Conservation (phyloP, 805 yeast genomes). For the Diddensiella caesifluorescens region DNA sequence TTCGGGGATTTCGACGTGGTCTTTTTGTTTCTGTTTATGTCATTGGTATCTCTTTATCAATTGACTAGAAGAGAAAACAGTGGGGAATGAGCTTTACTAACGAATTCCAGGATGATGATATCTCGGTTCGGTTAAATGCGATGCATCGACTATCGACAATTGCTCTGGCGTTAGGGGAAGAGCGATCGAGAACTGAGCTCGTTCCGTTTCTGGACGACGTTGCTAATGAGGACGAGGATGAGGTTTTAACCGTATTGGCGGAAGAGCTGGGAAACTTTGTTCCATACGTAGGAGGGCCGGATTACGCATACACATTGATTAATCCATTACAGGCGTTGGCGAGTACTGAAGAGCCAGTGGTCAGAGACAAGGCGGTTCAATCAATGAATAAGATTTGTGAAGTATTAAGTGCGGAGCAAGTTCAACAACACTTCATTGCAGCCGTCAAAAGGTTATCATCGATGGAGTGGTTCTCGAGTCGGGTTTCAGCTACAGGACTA, state of each 20-base stretch:
- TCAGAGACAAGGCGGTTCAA: slow-evolving; percentile 88
- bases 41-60: no score
- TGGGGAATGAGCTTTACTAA: no score
- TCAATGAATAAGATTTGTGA: slow-evolving; percentile 69
- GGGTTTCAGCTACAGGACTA: slow-evolving; percentile 87
- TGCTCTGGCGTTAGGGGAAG: slow-evolving; percentile 91
- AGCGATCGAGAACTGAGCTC: slow-evolving; percentile 82
- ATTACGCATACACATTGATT: slow-evolving; percentile 52
- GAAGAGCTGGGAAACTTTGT: slow-evolving; percentile 83
- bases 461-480: slow-evolving; percentile 91
- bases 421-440: slow-evolving; percentile 63
- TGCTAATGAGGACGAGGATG: slow-evolving; percentile 87
- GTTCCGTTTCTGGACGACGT: slow-evolving; percentile 79
- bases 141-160: slow-evolving; percentile 92
- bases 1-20: background rate
- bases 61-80: slow-evolving; percentile 2
- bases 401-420: slow-evolving; percentile 43
- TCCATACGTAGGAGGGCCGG: slow-evolving; percentile 82
- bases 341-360: slow-evolving; percentile 92
- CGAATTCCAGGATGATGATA: slow-evolving; percentile 85
- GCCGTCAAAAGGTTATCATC: slow-evolving; percentile 71
- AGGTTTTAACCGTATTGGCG: slow-evolving; percentile 89
- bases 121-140: slow-evolving; percentile 86
- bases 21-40: slow-evolving; percentile 2
- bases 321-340: slow-evolving; percentile 76